These are phyloP conservation scores for Cladophialophora chaetospira DNA, from an alignment of 2,329 filamentous ascomycete genomes.

Conservation along the genomic window DNA sequence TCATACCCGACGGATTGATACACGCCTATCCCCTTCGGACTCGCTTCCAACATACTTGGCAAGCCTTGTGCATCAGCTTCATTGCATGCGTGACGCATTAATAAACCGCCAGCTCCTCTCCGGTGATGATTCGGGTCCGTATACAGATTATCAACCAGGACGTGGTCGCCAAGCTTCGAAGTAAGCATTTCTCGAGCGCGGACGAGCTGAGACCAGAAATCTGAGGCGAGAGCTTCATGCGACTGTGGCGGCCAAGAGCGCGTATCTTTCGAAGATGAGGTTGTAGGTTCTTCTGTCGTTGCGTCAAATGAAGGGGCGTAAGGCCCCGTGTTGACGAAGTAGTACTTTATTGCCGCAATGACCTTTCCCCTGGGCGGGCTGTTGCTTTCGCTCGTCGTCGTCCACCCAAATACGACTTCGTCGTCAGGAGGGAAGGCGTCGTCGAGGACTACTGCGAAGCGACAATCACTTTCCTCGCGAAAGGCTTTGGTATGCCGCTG, in stretches of 20 bases:
- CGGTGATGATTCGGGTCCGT: conserved; percentile 19
- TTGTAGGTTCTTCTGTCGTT: neutral
- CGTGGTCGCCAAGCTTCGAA: conserved; percentile 4
- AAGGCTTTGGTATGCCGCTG: conserved; percentile 15
- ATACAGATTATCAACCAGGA: conserved; percentile 23
- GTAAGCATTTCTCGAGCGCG: neutral
- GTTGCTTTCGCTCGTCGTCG: neutral
- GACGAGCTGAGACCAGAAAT: conserved; percentile 12
- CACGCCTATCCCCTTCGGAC: conserved; percentile 15
- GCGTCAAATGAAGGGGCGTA: neutral
- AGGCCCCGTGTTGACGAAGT: conserved; percentile 11
- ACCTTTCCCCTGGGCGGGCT: neutral
- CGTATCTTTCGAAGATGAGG: neutral
- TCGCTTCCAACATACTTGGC: conserved; percentile 19
- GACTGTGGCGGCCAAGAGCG: conserved; percentile 9
- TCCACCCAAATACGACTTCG: neutral
- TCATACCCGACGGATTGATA: conserved; percentile 20
- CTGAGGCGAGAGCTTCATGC: conserved; percentile 1
- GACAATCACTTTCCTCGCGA: conserved; percentile 1
- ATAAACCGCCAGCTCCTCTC: conserved; percentile 18
- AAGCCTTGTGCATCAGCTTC: conserved; percentile 15
- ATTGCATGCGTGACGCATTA: conserved; percentile 13
- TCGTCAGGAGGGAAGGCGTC: neutral
- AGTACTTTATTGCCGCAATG: conserved; percentile 21
- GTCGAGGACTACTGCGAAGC: conserved; percentile 12